Evolutionary conservation across 768 basidiomycete genomes (phyloP).

Genomic region (Lactarius quietus): DNA sequence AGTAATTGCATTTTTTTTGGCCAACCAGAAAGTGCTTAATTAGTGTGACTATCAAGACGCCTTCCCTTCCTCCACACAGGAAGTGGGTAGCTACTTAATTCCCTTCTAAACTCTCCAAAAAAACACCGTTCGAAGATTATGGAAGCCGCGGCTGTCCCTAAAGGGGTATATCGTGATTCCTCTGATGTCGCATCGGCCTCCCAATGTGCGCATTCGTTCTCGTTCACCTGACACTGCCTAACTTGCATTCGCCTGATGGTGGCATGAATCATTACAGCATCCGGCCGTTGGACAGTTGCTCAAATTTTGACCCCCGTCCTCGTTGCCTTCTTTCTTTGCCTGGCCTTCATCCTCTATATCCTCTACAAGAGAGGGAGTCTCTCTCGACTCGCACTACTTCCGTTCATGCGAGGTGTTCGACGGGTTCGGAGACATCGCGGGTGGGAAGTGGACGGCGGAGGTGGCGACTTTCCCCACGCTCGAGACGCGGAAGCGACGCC

Average conservation of each 20-base stretch:
- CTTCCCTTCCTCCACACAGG: not conserved
- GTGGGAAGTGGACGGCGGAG: conserved; percentile 4
- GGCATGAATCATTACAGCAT: conserved; percentile 22
- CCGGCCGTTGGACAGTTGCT: not conserved
- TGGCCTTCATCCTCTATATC: conserved; percentile 5
- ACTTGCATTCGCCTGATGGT: conserved; percentile 12
- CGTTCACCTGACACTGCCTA: not conserved
- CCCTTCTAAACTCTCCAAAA: not conserved
- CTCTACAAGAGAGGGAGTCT: conserved; percentile 10
- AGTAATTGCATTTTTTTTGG: conserved; percentile 1
- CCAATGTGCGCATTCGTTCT: conserved; percentile 13
- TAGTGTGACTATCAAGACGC: not conserved
- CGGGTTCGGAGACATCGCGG: conserved; percentile 4
- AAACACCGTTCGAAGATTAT: not conserved
- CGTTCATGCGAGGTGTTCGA: conserved; percentile 12
- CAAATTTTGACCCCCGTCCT: conserved; percentile 21
- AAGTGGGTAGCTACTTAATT: not conserved
- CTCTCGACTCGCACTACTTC: not conserved
- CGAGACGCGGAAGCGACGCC: conserved; percentile 18
- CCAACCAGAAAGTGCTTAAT: conserved; percentile 2
- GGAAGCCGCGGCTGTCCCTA: conserved; percentile 11
- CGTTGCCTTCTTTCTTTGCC: not conserved
- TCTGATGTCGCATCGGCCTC: not conserved
- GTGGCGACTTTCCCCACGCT: not conserved
- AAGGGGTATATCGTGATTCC: conserved; percentile 10